These are phyloP conservation scores for Talaromyces thailandensis DNA, from an alignment of 495 filamentous ascomycete species.

Conservation along the genomic window DNA sequence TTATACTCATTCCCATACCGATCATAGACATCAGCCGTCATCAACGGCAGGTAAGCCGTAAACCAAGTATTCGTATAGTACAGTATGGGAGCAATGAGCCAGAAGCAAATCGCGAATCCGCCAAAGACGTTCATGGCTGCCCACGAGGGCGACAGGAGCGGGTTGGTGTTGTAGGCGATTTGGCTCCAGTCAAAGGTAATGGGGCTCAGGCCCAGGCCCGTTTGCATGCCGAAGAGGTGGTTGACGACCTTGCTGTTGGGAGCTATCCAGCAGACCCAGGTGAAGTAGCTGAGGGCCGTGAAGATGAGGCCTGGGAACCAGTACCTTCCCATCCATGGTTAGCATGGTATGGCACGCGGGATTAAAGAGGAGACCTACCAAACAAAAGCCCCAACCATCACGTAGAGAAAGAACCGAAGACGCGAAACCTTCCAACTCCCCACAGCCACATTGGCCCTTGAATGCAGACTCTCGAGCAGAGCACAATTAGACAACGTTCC, in stretches of 20 bases:
- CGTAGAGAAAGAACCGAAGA: conserved; percentile 47
- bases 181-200: conserved; percentile 74
- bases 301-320: conserved; percentile 69
- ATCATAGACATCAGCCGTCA: conserved; percentile 56
- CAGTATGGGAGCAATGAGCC: conserved; percentile 22
- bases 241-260: conserved; percentile 72
- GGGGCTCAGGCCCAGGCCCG: conserved; percentile 72
- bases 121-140: conserved; percentile 49
- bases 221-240: conserved; percentile 67
- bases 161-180: conserved; percentile 29
- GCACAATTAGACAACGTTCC: conserved; percentile 29
- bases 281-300: conserved; percentile 80
- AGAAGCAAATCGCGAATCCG: conserved; percentile 26
- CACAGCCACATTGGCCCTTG: conserved; percentile 25
- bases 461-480: conserved; percentile 27
- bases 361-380: conserved; percentile 56
- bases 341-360: background rate
- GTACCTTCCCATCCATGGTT: conserved; percentile 17
- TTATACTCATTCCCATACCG: conserved; percentile 73
- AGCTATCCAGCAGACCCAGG: conserved; percentile 76
- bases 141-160: conserved; percentile 26
- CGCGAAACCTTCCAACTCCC: conserved; percentile 55
- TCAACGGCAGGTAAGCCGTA: conserved; percentile 30
- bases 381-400: conserved; percentile 41
- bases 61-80: conserved; percentile 33